Evolutionary conservation across 2,329 filamentous ascomycete species (phyloP).

Genomic region (Pestalotiopsis sp.): DNA sequence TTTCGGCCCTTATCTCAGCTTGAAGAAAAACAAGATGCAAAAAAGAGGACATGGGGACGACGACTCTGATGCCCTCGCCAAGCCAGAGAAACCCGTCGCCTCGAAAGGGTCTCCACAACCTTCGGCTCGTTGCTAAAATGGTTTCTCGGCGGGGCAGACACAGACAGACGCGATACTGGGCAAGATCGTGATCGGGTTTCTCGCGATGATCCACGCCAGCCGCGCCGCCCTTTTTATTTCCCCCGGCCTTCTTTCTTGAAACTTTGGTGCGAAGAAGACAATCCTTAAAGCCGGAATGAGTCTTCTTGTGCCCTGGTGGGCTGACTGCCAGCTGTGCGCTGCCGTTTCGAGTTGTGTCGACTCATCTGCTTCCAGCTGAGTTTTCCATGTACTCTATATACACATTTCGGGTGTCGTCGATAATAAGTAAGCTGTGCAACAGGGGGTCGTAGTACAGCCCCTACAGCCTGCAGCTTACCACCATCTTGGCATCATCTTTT

Average conservation of each 20-base stretch:
- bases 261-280: not conserved
- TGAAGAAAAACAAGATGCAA: not conserved
- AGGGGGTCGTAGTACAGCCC: not conserved
- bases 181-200: constrained; percentile 3
- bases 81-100: not conserved
- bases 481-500: not conserved
- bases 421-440: not conserved
- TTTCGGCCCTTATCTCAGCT: not conserved
- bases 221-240: not conserved
- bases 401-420: not conserved
- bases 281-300: not conserved
- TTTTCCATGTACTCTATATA: not conserved
- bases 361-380: not conserved
- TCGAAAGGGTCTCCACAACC: constrained; percentile 1
- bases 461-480: not conserved
- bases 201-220: not conserved
- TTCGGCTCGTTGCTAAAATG: constrained; percentile 7
- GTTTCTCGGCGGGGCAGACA: constrained; percentile 2
- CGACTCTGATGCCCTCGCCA: not conserved
- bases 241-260: not conserved
- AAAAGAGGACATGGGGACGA: not conserved
- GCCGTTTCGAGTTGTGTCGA: not conserved
- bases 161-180: constrained; percentile 2
- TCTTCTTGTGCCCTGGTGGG: not conserved
- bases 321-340: not conserved